Conservation (phyloP, 2,329 filamentous ascomycete species). For the Monosporascus ibericus region DNA sequence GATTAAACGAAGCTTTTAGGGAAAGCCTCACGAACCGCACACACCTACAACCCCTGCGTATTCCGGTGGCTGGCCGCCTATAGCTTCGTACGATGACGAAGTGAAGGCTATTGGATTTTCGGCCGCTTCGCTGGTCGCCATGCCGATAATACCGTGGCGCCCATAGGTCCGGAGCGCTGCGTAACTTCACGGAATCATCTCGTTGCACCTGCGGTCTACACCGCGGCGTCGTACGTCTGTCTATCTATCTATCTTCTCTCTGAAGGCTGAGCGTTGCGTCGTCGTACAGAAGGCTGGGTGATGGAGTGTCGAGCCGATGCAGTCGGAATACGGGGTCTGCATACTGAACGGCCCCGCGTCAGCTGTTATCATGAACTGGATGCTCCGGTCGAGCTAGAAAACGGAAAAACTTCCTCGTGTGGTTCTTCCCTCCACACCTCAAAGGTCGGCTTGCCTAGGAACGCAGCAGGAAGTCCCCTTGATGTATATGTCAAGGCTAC, state of each 20-base stretch:
- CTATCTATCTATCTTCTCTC: not conserved
- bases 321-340: too few relatives aligned
- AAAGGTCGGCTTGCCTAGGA: too few relatives aligned
- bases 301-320: not conserved
- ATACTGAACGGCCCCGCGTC: too few relatives aligned
- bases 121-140: too few relatives aligned
- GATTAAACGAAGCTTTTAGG: too few relatives aligned
- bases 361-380: too few relatives aligned
- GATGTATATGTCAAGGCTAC: too few relatives aligned
- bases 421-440: too few relatives aligned
- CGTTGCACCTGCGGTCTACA: not conserved
- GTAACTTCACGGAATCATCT: not conserved
- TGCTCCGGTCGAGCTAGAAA: too few relatives aligned
- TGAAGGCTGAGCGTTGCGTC: not conserved
- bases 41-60: not conserved
- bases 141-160: not conserved
- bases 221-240: not conserved
- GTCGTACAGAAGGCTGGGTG: not conserved
- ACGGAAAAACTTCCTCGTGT: too few relatives aligned
- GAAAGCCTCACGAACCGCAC: too few relatives aligned
- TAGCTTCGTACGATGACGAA: not conserved
- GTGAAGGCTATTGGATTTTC: not conserved
- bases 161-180: not conserved
- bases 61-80: not conserved
- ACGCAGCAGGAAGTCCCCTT: too few relatives aligned